phyloP scores from a whole-genome alignment of 2,329 filamentous ascomycete species.

The Cryphonectria japonica region DNA sequence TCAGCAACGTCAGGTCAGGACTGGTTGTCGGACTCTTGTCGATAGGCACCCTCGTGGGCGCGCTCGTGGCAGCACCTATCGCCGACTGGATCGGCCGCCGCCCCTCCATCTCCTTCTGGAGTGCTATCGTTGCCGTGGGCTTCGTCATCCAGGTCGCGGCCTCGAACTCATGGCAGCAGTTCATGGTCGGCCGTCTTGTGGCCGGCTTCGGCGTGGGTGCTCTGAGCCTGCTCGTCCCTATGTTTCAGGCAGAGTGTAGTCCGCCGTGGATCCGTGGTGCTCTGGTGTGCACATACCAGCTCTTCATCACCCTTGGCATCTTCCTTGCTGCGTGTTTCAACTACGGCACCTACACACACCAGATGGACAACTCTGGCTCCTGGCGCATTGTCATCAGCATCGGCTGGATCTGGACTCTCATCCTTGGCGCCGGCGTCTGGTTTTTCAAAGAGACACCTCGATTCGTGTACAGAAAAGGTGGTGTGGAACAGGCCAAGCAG shows the following conservation, averaged over 20 bases:
- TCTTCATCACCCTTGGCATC: constrained; percentile 74
- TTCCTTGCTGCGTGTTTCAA: constrained; percentile 64
- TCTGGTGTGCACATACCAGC: constrained; percentile 69
- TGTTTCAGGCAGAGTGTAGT: constrained; percentile 74
- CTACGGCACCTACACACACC: constrained; percentile 59
- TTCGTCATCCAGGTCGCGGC: constrained; percentile 70
- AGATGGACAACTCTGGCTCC: constrained; percentile 48
- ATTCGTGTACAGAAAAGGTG: constrained; percentile 53
- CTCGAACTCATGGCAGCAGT: constrained; percentile 61
- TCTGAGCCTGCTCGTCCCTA: constrained; percentile 66
- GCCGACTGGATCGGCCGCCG: constrained; percentile 69
- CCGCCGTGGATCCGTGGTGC: constrained; percentile 69
- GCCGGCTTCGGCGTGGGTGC: constrained; percentile 71
- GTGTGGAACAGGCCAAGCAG: constrained; percentile 48
- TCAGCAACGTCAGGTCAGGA: constrained; percentile 59
- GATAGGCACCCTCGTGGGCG: constrained; percentile 64
- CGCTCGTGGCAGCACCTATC: constrained; percentile 62
- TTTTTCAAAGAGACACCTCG: constrained; percentile 57
- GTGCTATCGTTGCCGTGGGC: constrained; percentile 63
- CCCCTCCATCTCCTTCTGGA: constrained; percentile 64
- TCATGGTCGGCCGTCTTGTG: constrained; percentile 67
- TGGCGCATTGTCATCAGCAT: constrained; percentile 66
- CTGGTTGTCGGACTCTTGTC: constrained; percentile 63
- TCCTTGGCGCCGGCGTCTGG: constrained; percentile 53
- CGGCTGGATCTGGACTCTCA: constrained; percentile 54